Evolutionary conservation across 106 monocot genomes (phyloP).

Genomic region (Apostasia ramifera): DNA sequence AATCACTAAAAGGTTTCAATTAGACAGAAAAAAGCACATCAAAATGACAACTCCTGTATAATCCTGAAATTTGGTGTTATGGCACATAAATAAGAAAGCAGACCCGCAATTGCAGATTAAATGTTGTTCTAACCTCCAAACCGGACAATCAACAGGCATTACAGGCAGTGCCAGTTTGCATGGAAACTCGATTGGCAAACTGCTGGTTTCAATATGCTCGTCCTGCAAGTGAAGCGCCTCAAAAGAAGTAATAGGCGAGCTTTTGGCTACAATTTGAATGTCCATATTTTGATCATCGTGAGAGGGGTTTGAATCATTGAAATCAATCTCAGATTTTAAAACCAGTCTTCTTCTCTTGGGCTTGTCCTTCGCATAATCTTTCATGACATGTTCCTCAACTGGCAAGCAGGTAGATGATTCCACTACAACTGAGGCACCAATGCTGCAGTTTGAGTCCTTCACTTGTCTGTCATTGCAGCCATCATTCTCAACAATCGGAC

Average conservation of each 20-base stretch:
- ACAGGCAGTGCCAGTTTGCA: background rate
- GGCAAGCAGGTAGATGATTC: background rate
- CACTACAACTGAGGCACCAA: background rate
- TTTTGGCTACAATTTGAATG: background rate
- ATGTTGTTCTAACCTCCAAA: conserved; percentile 19
- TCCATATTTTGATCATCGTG: background rate
- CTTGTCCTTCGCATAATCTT: background rate
- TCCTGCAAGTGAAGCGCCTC: background rate
- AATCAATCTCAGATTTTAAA: background rate
- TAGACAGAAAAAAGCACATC: background rate
- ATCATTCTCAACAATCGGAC: background rate
- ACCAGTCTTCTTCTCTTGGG: background rate
- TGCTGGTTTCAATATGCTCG: background rate
- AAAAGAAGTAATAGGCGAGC: background rate
- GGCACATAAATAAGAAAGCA: background rate
- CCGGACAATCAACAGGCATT: conserved; percentile 2
- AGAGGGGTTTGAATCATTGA: background rate
- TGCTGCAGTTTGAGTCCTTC: background rate
- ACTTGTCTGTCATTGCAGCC: background rate
- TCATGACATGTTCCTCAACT: background rate
- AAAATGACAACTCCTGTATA: no score
- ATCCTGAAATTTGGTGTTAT: background rate
- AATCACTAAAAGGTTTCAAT: background rate
- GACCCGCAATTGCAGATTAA: background rate
- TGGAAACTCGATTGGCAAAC: background rate